Conservation (phyloP, 306 rosid genomes). For the Quercus aquifolioides region DNA sequence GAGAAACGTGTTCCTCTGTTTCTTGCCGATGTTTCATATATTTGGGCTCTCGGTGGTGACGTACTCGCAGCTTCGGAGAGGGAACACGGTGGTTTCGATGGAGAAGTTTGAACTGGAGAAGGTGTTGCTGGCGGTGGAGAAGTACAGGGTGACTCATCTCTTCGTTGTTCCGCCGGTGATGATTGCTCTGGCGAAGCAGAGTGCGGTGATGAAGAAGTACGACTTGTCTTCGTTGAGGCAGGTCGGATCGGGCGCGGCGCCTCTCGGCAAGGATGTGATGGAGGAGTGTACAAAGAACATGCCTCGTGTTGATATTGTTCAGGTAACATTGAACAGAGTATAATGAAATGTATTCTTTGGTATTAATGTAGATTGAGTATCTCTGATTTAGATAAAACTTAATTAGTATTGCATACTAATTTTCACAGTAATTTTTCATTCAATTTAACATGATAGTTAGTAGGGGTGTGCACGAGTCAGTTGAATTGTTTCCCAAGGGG, state of each 20-base stretch:
- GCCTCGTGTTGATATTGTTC: slow-evolving; percentile 22
- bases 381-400: no score
- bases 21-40: slow-evolving; percentile 46
- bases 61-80: slow-evolving; percentile 39
- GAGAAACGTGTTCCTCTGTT: slow-evolving; percentile 36
- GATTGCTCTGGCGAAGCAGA: slow-evolving; percentile 28
- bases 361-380: no score
- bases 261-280: slow-evolving; percentile 44
- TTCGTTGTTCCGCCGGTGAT: slow-evolving; percentile 44
- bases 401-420: no score
- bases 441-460: no score
- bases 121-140: slow-evolving; percentile 32
- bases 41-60: slow-evolving; percentile 27
- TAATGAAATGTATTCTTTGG: no score
- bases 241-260: slow-evolving; percentile 35
- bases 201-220: slow-evolving; percentile 9
- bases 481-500: no score
- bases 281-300: slow-evolving; percentile 31
- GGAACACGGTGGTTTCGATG: slow-evolving; percentile 43
- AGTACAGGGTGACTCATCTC: slow-evolving; percentile 30
- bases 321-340: slow-evolving; percentile 20
- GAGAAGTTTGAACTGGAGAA: slow-evolving; percentile 37
- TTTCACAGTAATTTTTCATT: no score
- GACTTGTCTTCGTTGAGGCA: slow-evolving; percentile 41
- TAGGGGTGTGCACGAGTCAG: no score